Percentiles rank a stretch among this genome's conserved stretches.
phyloP scores from a whole-genome alignment of 345 rosid genomes.

The Erodium maritimum region DNA sequence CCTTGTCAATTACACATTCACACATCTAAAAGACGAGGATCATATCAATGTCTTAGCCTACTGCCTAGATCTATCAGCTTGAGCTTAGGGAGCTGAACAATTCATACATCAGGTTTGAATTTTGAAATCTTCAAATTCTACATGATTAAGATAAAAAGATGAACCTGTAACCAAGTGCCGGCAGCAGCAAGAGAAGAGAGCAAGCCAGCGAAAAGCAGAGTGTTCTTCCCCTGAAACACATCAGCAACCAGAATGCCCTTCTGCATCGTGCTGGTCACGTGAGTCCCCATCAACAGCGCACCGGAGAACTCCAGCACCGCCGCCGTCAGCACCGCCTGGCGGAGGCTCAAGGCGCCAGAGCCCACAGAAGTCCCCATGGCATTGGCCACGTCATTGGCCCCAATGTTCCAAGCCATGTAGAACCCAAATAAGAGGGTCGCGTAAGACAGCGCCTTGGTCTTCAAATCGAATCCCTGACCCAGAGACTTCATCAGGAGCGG shows the following conservation, averaged over 20 bases:
- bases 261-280: slow-evolving; percentile 93
- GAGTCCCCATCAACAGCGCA: slow-evolving; percentile 82
- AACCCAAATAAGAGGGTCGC: slow-evolving; percentile 63
- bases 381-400: slow-evolving; percentile 93
- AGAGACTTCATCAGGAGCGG: slow-evolving; percentile 67
- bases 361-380: slow-evolving; percentile 98
- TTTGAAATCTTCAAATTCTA: neutral
- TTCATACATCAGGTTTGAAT: too few species aligned
- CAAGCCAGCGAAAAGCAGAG: slow-evolving; percentile 67
- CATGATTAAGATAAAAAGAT: neutral
- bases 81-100: too few species aligned
- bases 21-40: too few species aligned
- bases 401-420: slow-evolving; percentile 97
- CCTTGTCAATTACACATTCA: neutral
- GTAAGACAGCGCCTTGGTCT: slow-evolving; percentile 58
- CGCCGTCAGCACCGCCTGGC: slow-evolving; percentile 77
- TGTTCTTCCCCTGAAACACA: slow-evolving; percentile 74
- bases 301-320: slow-evolving; percentile 88
- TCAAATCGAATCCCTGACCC: slow-evolving; percentile 46
- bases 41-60: too few species aligned
- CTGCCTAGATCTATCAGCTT: too few species aligned
- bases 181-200: slow-evolving; percentile 84
- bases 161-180: slow-evolving; percentile 93
- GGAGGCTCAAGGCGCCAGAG: slow-evolving; percentile 59
- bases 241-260: slow-evolving; percentile 72